Percentiles rank a stretch among this genome's conserved stretches.
phyloP scores from a whole-genome alignment of 164 flowering plant genomes.

The Hamamelis virginiana region DNA sequence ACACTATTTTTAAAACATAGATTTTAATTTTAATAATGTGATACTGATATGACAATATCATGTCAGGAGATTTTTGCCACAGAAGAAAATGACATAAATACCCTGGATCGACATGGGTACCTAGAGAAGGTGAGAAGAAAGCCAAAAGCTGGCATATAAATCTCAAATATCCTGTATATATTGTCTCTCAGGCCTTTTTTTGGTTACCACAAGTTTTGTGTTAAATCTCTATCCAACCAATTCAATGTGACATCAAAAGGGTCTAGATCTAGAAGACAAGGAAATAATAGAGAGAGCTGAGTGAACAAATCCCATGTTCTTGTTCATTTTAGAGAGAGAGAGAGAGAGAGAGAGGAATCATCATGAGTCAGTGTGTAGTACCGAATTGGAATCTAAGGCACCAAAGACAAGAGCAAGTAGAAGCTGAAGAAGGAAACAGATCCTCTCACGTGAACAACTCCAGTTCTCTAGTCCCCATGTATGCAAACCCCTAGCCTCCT shows the following conservation, averaged over 20 bases:
- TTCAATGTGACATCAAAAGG: constrained; percentile 11
- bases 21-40: too few species aligned
- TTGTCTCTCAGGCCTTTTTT: constrained; percentile 2
- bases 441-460: constrained; percentile 46
- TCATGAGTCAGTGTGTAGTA: constrained; percentile 34
- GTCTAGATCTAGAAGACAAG: constrained; percentile 10
- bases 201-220: constrained; percentile 38
- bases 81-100: not conserved
- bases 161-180: too few species aligned
- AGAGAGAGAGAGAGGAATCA: constrained; percentile 16
- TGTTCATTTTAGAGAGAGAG: constrained; percentile 9
- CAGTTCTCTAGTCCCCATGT: too few species aligned
- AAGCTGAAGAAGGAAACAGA: constrained; percentile 36
- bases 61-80: too few species aligned
- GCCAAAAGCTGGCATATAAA: too few species aligned
- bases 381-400: constrained; percentile 40
- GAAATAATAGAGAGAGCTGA: constrained; percentile 10
- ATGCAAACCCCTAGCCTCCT: constrained; percentile 14
- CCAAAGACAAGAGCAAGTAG: constrained; percentile 37
- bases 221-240: constrained; percentile 24
- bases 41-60: too few species aligned
- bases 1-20: too few species aligned
- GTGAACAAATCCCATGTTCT: constrained; percentile 6
- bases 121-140: not conserved
- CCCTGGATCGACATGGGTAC: not conserved